Base-by-base conservation (phyloP, 148 eudicot genomes). In the Nyssa sinensis region DNA sequence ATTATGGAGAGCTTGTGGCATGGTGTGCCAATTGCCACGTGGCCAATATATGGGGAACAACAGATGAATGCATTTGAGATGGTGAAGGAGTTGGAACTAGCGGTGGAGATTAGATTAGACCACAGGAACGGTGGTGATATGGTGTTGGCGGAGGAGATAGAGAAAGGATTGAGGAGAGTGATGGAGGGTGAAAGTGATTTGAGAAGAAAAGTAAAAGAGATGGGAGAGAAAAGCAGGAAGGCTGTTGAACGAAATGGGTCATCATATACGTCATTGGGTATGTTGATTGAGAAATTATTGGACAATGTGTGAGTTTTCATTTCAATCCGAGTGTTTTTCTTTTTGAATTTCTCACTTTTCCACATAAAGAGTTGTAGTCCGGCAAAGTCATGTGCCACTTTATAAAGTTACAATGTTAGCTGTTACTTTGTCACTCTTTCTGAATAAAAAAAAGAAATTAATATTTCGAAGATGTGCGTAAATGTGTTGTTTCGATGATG, bases 11-110 rank as follows among this genome's bases (percentile, higher is more conserved):
- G 86, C 17, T 0, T 88, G 24, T 83, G 81, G 85, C 78, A 66
- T 16, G 82, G 87, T 2, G 84, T 85, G 2, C 87, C 88, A 0
- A 62, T 88, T 3, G 88, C 86, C 0, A 77, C 86, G 0, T 87
- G 88, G 88, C 88, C 91, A 0, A 13, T 85, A 11, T 77, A 85
- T 47, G 74, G 81, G 0, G 88, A 87, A 69, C 91, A 87, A 64
- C 88, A 85, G 39, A 11, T 87, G 65, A 87, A 85, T 35, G 87
- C 88, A 0, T 87, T 85, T 60, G 57, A 67, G 51, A 21, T 87
- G 47, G 81, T 86, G 4, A 75, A 68, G 65, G 89, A 86, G 31
- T 29, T 81, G 7, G 82, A 72, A 24, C 24, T 86, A 24, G 81
- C 80, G 10, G 83, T 81, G 37, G 88, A 85, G 82, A 79, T 85